Conservation (phyloP, 2,329 filamentous ascomycete species). For the Xylariaceae sp. region DNA sequence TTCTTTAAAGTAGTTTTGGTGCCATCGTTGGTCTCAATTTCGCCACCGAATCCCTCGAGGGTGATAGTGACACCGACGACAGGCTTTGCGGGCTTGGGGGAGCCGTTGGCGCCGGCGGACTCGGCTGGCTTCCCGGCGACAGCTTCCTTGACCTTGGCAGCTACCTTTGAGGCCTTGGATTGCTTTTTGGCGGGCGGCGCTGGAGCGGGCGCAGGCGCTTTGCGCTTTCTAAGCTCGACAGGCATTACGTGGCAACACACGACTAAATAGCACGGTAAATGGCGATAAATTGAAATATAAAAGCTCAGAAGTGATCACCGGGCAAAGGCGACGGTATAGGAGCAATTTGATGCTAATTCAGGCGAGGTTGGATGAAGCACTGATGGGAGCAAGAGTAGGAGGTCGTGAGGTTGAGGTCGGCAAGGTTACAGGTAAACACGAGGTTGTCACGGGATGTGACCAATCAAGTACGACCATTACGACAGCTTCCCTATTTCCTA, state of each 20-base stretch:
- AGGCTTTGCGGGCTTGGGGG: slow-evolving; percentile 45
- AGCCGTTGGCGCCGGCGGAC: slow-evolving; percentile 36
- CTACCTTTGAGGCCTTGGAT: slow-evolving; percentile 43
- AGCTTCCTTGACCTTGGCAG: slow-evolving; percentile 43
- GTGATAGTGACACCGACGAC: slow-evolving; percentile 58
- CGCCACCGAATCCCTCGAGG: slow-evolving; percentile 65
- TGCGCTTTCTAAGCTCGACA: slow-evolving; percentile 49
- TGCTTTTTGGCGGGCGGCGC: slow-evolving; percentile 46
- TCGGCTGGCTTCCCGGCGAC: slow-evolving; percentile 35
- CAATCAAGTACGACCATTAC: slow-evolving; percentile 28
- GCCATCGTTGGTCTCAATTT: slow-evolving; percentile 85
- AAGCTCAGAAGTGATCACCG: slow-evolving; percentile 18
- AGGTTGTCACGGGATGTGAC: slow-evolving; percentile 31
- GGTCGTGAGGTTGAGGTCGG: slow-evolving; percentile 31
- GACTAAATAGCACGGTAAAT: slow-evolving; percentile 12
- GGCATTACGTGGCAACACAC: slow-evolving; percentile 39
- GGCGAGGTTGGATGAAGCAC: slow-evolving; percentile 18
- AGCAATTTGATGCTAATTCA: slow-evolving; percentile 12
- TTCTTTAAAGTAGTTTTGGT: slow-evolving; percentile 76
- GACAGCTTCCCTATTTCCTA: slow-evolving; percentile 26
- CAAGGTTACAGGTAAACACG: slow-evolving; percentile 35
- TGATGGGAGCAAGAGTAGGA: slow-evolving; percentile 25
- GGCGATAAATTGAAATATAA: slow-evolving; percentile 8
- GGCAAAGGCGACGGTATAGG: slow-evolving; percentile 21
- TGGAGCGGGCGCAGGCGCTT: slow-evolving; percentile 44